phyloP scores from a whole-genome alignment of 2,329 filamentous ascomycete species.

The Trichophyton equinum region DNA sequence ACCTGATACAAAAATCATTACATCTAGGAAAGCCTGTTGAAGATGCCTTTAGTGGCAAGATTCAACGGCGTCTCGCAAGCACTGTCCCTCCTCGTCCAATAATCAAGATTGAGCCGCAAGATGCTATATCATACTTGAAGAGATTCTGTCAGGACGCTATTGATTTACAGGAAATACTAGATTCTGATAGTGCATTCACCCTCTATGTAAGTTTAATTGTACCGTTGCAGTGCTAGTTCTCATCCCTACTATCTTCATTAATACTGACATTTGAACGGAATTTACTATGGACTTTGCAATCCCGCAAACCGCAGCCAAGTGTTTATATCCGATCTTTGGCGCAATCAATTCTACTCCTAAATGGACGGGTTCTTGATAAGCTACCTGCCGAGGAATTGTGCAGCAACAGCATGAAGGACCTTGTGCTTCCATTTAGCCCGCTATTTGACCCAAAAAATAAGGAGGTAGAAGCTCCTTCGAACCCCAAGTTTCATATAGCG shows the following conservation, averaged over 20 bases:
- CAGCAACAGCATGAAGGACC: slow-evolving; percentile 65
- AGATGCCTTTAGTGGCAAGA: slow-evolving; percentile 75
- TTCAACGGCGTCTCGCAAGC: slow-evolving; percentile 83
- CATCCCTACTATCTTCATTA: not conserved
- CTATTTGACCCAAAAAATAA: slow-evolving; percentile 65
- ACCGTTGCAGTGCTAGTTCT: not conserved
- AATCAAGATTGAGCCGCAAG: slow-evolving; percentile 60
- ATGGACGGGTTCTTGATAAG: slow-evolving; percentile 55
- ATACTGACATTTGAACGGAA: slow-evolving; percentile 9
- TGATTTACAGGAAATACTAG: slow-evolving; percentile 54
- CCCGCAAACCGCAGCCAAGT: slow-evolving; percentile 67
- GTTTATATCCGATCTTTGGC: slow-evolving; percentile 73
- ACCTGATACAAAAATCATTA: slow-evolving; percentile 47
- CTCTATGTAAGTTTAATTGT: slow-evolving; percentile 45
- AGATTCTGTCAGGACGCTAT: slow-evolving; percentile 60
- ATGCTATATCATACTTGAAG: slow-evolving; percentile 57
- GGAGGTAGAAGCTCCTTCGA: slow-evolving; percentile 58
- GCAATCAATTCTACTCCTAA: slow-evolving; percentile 61
- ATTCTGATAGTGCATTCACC: slow-evolving; percentile 56
- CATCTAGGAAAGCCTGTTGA: slow-evolving; percentile 52
- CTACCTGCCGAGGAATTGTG: slow-evolving; percentile 62
- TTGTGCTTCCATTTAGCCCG: slow-evolving; percentile 58
- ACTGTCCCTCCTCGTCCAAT: slow-evolving; percentile 89
- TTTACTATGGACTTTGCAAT: slow-evolving; percentile 18
- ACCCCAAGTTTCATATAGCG: slow-evolving; percentile 61